Percentiles rank a stretch among this genome's conserved stretches.
These are phyloP conservation scores for Kwoniella shandongensis DNA, from an alignment of 768 basidiomycete genomes.

Conservation along the genomic window DNA sequence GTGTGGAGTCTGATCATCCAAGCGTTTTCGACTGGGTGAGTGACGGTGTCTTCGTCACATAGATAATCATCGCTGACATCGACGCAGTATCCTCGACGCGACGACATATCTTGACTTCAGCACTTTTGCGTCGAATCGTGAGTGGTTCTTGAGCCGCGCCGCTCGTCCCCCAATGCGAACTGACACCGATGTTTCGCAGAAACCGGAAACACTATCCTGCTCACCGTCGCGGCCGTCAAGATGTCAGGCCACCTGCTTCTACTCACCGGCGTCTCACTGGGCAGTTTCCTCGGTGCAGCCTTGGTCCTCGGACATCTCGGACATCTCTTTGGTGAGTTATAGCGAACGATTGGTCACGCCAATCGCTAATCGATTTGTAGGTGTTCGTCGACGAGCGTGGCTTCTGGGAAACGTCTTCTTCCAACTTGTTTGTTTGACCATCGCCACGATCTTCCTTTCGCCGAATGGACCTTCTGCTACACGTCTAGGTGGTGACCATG, in stretches of 20 bases:
- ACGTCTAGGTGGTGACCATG: slow-evolving; percentile 21
- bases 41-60: no score
- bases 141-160: slow-evolving; percentile 15
- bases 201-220: slow-evolving; percentile 46
- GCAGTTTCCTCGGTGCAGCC: slow-evolving; percentile 31
- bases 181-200: slow-evolving; percentile 12
- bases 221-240: slow-evolving; percentile 36
- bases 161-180: no score
- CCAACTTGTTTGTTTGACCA: slow-evolving; percentile 29
- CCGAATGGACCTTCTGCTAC: slow-evolving; percentile 18
- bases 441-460: slow-evolving; percentile 34
- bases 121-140: slow-evolving; percentile 45
- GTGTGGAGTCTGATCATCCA: slow-evolving; percentile 32
- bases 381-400: slow-evolving; percentile 39
- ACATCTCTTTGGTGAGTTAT: slow-evolving; percentile 34
- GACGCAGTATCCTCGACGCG: slow-evolving; percentile 43
- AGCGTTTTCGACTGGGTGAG: slow-evolving; percentile 42
- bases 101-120: slow-evolving; percentile 45
- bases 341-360: not conserved
- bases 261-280: slow-evolving; percentile 39
- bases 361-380: slow-evolving; percentile 14
- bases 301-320: slow-evolving; percentile 42
- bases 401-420: slow-evolving; percentile 23
- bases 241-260: slow-evolving; percentile 20
- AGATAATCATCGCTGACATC: no score